A percentile compares a stretch with the other conserved stretches of the same genome.
phyloP scores from a whole-genome alignment of 2,329 filamentous ascomycete species.

The Clonostachys sp. region DNA sequence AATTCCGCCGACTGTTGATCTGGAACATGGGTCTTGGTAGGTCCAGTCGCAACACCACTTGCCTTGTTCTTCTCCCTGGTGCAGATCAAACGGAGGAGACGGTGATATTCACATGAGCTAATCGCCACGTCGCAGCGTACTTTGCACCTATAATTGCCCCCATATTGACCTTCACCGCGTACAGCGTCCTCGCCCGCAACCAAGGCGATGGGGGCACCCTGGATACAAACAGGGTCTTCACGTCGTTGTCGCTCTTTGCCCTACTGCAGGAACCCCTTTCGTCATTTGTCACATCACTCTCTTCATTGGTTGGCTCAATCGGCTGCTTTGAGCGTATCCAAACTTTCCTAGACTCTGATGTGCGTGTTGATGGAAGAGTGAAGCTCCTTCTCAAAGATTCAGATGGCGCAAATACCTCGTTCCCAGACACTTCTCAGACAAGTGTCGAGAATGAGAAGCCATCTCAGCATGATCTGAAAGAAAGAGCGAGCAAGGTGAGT shows the following conservation, averaged over 20 bases:
- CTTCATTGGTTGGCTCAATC: constrained; percentile 11
- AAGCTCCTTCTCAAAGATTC: neutral
- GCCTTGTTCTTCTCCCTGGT: neutral
- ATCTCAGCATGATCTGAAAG: neutral
- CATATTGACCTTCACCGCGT: constrained; percentile 1
- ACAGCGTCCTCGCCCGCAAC: constrained; percentile 3
- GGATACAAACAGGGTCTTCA: constrained; percentile 7
- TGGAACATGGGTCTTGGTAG: constrained; percentile 11
- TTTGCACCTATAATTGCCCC: constrained; percentile 4
- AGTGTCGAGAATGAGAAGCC: neutral
- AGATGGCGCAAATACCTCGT: neutral
- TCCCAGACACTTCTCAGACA: neutral
- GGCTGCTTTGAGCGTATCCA: constrained; percentile 15
- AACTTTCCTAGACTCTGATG: constrained; percentile 3
- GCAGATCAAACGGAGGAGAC: constrained; percentile 1
- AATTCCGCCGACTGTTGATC: constrained; percentile 11
- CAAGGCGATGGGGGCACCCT: constrained; percentile 4
- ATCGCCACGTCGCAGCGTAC: constrained; percentile 2
- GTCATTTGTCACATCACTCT: constrained; percentile 10
- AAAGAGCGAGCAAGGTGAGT: neutral
- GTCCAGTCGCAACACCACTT: neutral
- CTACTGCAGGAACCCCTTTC: constrained; percentile 11
- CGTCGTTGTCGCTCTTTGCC: constrained; percentile 13
- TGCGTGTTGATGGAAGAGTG: neutral
- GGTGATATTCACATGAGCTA: neutral